These are phyloP conservation scores for Apiospora sp. DNA, from an alignment of 2,329 filamentous ascomycete species.

Conservation along the genomic window DNA sequence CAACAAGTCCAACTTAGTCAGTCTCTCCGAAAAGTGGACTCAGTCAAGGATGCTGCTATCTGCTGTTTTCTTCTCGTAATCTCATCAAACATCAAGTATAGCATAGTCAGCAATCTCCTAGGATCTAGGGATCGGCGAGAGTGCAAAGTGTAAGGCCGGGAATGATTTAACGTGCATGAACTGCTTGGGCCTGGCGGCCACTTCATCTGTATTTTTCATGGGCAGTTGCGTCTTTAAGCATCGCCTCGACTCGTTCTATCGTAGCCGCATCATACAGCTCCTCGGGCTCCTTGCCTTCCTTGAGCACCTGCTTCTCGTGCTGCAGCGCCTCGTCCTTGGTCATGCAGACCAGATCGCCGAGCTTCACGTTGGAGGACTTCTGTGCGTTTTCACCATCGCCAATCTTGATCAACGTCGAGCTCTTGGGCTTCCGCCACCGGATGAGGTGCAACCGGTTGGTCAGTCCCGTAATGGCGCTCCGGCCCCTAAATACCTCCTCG, in stretches of 20 bases:
- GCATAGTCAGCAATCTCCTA: neutral
- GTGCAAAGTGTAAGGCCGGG: neutral
- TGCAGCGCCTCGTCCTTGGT: constrained; percentile 51
- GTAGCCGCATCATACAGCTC: constrained; percentile 78
- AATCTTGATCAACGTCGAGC: constrained; percentile 64
- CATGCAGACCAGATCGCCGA: constrained; percentile 44
- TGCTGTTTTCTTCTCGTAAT: neutral
- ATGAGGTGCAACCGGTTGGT: constrained; percentile 81
- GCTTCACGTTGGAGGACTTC: constrained; percentile 71
- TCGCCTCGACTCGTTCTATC: constrained; percentile 71
- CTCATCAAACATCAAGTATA: neutral
- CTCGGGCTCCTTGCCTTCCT: constrained; percentile 69
- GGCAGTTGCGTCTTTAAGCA: constrained; percentile 71
- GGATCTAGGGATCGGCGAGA: neutral
- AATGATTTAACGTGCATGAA: neutral
- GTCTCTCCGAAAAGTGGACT: neutral
- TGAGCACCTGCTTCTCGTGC: constrained; percentile 83
- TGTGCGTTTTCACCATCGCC: constrained; percentile 76
- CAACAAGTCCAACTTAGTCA: neutral
- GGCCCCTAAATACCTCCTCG: constrained; percentile 87
- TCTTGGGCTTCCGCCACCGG: constrained; percentile 76
- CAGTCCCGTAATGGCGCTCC: constrained; percentile 83
- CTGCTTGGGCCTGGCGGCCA: neutral
- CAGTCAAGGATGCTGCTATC: neutral
- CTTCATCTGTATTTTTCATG: constrained; percentile 62